Evolutionary conservation across 495 filamentous ascomycete genomes (phyloP), one percentile per base, ranked within the genome.

Genomic region (Entonaema liquescens): DNA sequence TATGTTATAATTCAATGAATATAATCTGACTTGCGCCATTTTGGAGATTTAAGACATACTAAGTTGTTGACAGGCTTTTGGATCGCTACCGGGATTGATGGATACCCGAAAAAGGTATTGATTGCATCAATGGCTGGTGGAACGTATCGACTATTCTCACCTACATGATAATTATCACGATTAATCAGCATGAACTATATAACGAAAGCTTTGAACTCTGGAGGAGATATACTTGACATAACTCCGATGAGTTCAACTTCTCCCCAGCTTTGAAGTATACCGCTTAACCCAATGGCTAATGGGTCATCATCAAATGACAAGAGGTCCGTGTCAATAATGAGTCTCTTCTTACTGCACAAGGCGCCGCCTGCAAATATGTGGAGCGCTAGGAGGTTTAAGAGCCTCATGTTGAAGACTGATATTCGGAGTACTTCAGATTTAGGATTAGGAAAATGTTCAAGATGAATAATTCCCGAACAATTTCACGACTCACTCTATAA

Each of bases 101-200:
- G 75, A 29, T 78, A 76, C 5, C 75, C 73, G 23, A 71, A 78
- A 25, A 59, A 77, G n/a, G 76, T 78, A 29, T 78, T 73, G 12
- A 78, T 75, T 4, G 76, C 76, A 28, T 78, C 76, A 44, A 76
- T 59, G 1, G 67, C 76, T 25, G 76, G 76, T 12, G 75, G 65
- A 15, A 59, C 75, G 62, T 64, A 78, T 42, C 76, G 76, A 47
- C 75, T 78, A 29, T 68, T 63, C 25, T 76, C 68, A 33, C 70
- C 75, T 77, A 38, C 38, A 21, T 7, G 15, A 21, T 2, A 26
- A 33, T 47, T 2, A 4, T 58, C 47, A 60, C 17, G 25, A 15
- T 42, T 8, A 33, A 47, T 21, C 36, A 35, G 12, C 12, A 15
- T 23, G 19, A 1, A 12, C 17, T n/a, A 17, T 8, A 15, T 17